Evolutionary conservation across 495 filamentous ascomycete species (phyloP), one percentile per base, ranked within the genome.

Genomic region (Acidiella bohemica): DNA sequence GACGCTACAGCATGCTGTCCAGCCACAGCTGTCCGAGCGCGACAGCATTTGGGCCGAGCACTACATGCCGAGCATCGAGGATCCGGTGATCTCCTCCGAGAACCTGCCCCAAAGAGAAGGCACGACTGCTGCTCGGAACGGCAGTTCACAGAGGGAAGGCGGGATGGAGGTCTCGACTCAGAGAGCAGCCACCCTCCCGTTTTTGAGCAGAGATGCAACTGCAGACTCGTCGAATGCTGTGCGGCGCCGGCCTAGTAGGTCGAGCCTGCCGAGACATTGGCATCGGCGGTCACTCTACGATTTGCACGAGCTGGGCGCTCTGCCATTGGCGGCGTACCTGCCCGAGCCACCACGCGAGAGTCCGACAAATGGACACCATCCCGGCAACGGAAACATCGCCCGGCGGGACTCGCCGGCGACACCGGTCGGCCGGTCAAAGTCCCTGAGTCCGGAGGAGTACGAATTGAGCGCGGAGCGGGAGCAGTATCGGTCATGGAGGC

Each of bases 11-110:
- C 20, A 50, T 49, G 46, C 46, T 9, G 46, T 44, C 13, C 44
- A 38, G 28, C 71, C 71, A 20, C 71, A 72, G 55, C 55, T 77
- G 50, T 71, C 71, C 10, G 73, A 78, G 49, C 57, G 74, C 39
- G 74, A 78, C 42, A 73, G 68, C 54, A 77, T 77, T 55, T 76
- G 76, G 49, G 73, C 74, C 30, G 75, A 72, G 1, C 67, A 73
- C 43, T 77, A 76, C 51, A 56, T 68, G 0, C 61, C 60, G 29
- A 63, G 67, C 30, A 69, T 70, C 41, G n/a, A n/a, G n/a, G 68
- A 59, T 51, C 70, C 73, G 44, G 63, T 64, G 47, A 57, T 70
- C 30, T 64, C 59, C 34, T 63, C 69, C 1, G 7, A 5, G 18
- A 20, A 31, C 20, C 4, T 2, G n/a, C 18, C 32, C 6, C 19